phyloP scores from a whole-genome alignment of 2,329 filamentous ascomycete species.

The Ramularia collo-cygni region DNA sequence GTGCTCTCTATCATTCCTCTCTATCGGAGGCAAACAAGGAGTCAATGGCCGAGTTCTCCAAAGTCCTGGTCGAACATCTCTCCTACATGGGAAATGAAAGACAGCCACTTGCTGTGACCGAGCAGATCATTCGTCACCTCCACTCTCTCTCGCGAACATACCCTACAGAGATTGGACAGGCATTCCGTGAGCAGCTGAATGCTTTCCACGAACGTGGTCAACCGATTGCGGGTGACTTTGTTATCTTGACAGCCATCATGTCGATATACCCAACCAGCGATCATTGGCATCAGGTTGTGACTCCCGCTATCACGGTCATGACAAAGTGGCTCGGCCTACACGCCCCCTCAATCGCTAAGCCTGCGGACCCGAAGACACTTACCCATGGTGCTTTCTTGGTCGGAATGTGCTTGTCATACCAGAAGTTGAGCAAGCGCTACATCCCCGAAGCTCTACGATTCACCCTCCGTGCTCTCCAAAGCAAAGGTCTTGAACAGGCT shows the following conservation, averaged over 20 bases:
- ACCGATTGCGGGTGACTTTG: constrained; percentile 61
- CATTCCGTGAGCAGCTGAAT: constrained; percentile 68
- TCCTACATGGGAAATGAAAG: constrained; percentile 48
- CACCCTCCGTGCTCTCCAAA: constrained; percentile 60
- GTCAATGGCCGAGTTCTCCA: constrained; percentile 65
- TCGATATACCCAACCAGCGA: constrained; percentile 91
- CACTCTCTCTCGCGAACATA: constrained; percentile 89
- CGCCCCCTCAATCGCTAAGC: constrained; percentile 48
- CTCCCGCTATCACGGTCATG: constrained; percentile 81
- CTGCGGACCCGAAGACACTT: constrained; percentile 62
- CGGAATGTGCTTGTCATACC: constrained; percentile 74
- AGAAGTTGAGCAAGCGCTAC: constrained; percentile 75
- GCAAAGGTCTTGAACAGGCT: constrained; percentile 31
- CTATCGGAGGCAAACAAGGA: constrained; percentile 78
- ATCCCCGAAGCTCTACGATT: constrained; percentile 85
- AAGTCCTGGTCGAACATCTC: constrained; percentile 60
- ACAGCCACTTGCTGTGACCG: constrained; percentile 58
- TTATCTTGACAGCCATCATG: constrained; percentile 75
- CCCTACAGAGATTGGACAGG: constrained; percentile 66
- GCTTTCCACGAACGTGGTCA: constrained; percentile 49
- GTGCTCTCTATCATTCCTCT: constrained; percentile 86
- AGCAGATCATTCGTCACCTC: constrained; percentile 78
- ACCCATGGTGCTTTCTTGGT: constrained; percentile 71
- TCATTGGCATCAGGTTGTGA: constrained; percentile 93
- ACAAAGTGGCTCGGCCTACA: constrained; percentile 75